phyloP scores from a whole-genome alignment of 176 grass and related monocot species.

The Sorghum bicolor region DNA sequence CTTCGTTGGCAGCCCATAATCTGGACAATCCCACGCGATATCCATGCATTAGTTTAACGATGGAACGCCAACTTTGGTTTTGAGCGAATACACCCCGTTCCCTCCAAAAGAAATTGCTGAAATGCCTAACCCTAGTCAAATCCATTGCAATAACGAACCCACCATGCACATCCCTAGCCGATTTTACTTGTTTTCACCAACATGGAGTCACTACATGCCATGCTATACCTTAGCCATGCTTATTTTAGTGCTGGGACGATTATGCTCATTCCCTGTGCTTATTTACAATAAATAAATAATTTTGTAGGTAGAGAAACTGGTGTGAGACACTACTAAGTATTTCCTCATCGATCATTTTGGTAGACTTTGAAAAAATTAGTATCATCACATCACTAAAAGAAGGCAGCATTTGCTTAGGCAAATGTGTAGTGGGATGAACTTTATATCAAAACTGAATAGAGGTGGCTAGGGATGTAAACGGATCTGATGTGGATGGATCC shows the following conservation, averaged over 20 bases:
- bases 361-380: not conserved
- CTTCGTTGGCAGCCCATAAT: not conserved
- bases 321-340: not conserved
- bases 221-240: not conserved
- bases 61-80: not conserved
- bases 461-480: not conserved
- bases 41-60: not conserved
- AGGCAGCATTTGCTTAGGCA: not conserved
- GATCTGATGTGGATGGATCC: not conserved
- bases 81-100: no score
- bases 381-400: not conserved
- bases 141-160: no score
- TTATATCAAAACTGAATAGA: not conserved
- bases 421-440: not conserved
- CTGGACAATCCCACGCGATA: not conserved
- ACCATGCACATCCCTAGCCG: not conserved
- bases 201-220: not conserved
- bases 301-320: not conserved
- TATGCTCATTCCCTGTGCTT: not conserved
- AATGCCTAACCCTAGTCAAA: no score
- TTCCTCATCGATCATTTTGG: not conserved
- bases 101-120: not conserved
- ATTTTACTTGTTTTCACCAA: not conserved
- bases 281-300: not conserved
- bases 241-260: not conserved